Base-by-base conservation (phyloP, 306 rosid species). In the Prunus padus region DNA sequence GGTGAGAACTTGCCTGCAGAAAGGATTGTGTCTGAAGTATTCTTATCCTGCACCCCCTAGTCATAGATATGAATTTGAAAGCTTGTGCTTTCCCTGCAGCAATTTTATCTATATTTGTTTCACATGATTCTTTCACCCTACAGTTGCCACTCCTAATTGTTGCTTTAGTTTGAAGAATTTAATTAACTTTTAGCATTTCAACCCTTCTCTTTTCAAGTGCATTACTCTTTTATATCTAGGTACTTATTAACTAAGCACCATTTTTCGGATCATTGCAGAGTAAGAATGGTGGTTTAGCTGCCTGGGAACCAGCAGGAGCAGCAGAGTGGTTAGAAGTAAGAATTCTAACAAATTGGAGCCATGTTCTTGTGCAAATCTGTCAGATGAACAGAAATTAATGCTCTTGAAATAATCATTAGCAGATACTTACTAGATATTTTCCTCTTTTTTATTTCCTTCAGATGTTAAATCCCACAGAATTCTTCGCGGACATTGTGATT, bases 291-390 rank as follows among this genome's bases (percentile, higher is more conserved):
- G 94, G 97, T 62, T 71, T 89, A 68, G 18, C 91, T 4, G 91
- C 85, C 0, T 91, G 97, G 97, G 93, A 91, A 70, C 89, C 91
- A 14, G 69, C 88, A 52, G 81, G 85, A 56, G 91, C 78, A 26
- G 83, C 42, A 37, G 42, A 37, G 42, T 37, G 42, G 42, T 37
- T 37, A 37, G 42, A 37, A 37, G 42, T 37, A 79, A 82, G 87
- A 28, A 60, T 42, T 5, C 49, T 18, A 54, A 28, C 33, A 26
- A 33, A 28, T 25, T 3, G 5, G 26, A 4, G 16, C 28, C 47
- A 50, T 23, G 10, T 70, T 47, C 23, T 8, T 20, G 2, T 10
- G 18, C 2, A 26, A 67, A 46, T 10, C 51, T 46, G 51, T 46
- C 51, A 13, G 15, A 46, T 10, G 51, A 46, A 46, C 15, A 46